A percentile compares a stretch with the other conserved stretches of the same genome.
Conservation (phyloP, 768 basidiomycete species). For the Tubosaeta sp. region DNA sequence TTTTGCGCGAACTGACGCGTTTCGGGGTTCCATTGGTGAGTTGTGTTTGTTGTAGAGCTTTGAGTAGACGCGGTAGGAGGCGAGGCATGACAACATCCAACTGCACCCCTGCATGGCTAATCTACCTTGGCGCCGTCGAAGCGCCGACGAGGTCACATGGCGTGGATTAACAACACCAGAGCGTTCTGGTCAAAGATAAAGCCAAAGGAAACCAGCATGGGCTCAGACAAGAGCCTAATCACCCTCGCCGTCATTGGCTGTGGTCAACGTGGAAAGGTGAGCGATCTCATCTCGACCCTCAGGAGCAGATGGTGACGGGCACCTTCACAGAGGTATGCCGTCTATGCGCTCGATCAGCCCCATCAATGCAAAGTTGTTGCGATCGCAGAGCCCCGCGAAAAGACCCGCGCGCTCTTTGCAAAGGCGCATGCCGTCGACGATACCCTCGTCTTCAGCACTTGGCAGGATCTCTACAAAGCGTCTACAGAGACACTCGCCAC, state of each 20-base stretch:
- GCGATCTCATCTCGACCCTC: conserved; percentile 1
- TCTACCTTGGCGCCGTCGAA: not conserved
- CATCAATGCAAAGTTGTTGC: conserved; percentile 71
- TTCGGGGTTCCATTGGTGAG: conserved; percentile 5
- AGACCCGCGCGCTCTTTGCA: conserved; percentile 58
- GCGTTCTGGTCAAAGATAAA: conserved; percentile 31
- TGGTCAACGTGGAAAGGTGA: conserved; percentile 76
- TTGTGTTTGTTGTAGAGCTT: conserved; percentile 33
- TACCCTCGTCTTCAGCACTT: conserved; percentile 67
- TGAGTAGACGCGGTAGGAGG: conserved; percentile 61
- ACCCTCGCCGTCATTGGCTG: conserved; percentile 80
- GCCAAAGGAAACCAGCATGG: conserved; percentile 15
- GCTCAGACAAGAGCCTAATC: conserved; percentile 35
- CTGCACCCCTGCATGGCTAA: not conserved
- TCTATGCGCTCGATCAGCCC: conserved; percentile 58
- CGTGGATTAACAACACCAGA: conserved; percentile 10
- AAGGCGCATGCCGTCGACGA: conserved; percentile 53
- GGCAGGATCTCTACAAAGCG: conserved; percentile 65
- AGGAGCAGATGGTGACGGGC: not conserved
- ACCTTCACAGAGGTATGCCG: conserved; percentile 51
- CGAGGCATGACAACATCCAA: conserved; percentile 50
- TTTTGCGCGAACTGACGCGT: conserved; percentile 9
- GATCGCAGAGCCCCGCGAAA: conserved; percentile 76
- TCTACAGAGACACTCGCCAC: conserved; percentile 63
- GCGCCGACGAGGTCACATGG: conserved; percentile 18